Base-by-base conservation (phyloP, 805 yeast genomes). In the Starmerella khaoyaiensis region DNA sequence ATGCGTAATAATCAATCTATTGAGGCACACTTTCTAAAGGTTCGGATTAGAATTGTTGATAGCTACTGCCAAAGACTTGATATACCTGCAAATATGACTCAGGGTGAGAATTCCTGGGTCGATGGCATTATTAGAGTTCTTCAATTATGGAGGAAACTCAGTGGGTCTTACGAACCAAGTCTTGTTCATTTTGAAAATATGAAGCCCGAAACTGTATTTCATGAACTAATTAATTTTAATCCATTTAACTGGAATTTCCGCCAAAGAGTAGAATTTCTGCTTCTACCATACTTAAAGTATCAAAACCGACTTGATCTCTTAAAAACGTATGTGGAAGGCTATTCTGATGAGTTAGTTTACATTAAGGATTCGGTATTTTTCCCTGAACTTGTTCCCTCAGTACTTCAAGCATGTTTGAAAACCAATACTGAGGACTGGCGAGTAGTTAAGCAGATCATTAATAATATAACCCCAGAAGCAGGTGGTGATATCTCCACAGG, bases 71-170 rank as follows among this genome's bases (percentile, higher is more conserved):
- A 51, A 16, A 23, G 24, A 11, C 32, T 44, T n/a, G 31, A 24
- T 11, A 25, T 53, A 2, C 42, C 44, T 1, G 39, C 40, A 5
- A 34, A 41, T 33, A 33, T 42, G 16, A 42, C 53, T 2, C 34
- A 31, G 10, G 42, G 39, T 1, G 41, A 46, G 12, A 31, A 30
- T 3, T 37, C 35, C 6, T 59, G 62, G 62, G 38, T 47, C 8
- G 41, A 40, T 15, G 62, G 62, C 3, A 41, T 53, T 4, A 50
- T 50, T 17, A 34, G 48, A 11, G 58, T 56, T 7, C 38, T 59
- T 22, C 39, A 41, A 25, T 36, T 40, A 27, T 49, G 38, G 20
- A 39, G 58, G 10, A 31, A 39, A 6, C 32, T 37, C 7, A 39
- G 42, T 21, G 26, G 15, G 7, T 9, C 16, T 6, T 14, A 5